Base-by-base conservation (phyloP, 1,284 basidiomycete genomes). In the Acaromyces ingoldii region DNA sequence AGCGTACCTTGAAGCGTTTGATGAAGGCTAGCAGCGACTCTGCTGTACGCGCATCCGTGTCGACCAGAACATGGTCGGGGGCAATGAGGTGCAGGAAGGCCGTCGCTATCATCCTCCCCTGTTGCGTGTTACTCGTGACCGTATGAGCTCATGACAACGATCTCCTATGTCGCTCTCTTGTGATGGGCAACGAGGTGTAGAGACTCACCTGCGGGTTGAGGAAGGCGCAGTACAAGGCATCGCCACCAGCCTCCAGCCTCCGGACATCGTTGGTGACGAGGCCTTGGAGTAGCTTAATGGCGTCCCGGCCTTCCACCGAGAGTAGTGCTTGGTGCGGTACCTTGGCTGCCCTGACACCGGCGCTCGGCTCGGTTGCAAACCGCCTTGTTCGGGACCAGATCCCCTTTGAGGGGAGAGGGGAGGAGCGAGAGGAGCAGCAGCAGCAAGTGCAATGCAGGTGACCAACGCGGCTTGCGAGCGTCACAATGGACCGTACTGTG, bases 51-150 rank as follows among this genome's bases (percentile, higher is more conserved):
- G 76, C 34, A 74, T 86, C 87, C 65, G 84, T 85, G 76, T 92
- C 92, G 69, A 91, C 77, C 50, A 87, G 77, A 74, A 84, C 24
- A n/a, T 36, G 39, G 31, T 37, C 30, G 6, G 25, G 51, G 24
- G 58, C 31, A 46, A 29, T 36, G 22, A 85, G 84, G 74, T 91
- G 88, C 52, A 93, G 80, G 76, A 97, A 91, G 36, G 86, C 79
- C 74, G 96, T 91, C 69, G 91, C 85, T 30, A 96, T 79, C 26
- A 96, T 84, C 67, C 92, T 83, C 37, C 95, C 95, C 87, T 95
- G 73, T 90, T n/a, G n/a, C n/a, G n/a, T n/a, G n/a, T n/a, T n/a
- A n/a, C n/a, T n/a, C n/a, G n/a, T n/a, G n/a, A n/a, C n/a, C n/a
- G n/a, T n/a, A n/a, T n/a, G n/a, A n/a, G n/a, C n/a, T n/a, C n/a